Conservation (phyloP, 78 protist species). For the Dictyostelium intermedium region DNA sequence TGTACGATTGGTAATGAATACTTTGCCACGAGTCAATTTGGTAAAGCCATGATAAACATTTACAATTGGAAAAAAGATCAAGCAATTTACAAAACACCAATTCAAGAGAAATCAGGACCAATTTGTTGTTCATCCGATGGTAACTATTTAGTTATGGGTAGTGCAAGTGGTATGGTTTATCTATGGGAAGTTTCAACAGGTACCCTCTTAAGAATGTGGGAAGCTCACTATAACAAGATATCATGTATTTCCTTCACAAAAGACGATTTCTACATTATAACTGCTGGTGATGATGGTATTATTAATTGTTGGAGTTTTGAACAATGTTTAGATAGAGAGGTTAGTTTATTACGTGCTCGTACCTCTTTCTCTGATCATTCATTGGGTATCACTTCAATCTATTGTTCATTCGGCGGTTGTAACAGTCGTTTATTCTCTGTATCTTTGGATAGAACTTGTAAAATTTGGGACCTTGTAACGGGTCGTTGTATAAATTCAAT, state of each 20-base stretch:
- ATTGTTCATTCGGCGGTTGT: conserved; percentile 63
- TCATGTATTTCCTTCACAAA: conserved; percentile 50
- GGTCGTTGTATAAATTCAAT: conserved; percentile 43
- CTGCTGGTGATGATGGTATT: conserved; percentile 82
- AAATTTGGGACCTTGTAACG: conserved; percentile 68
- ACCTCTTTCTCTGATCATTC: conserved; percentile 75
- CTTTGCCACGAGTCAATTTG: conserved; percentile 43
- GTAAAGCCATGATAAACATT: conserved; percentile 49
- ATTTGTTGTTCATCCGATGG: conserved; percentile 49
- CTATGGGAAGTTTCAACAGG: conserved; percentile 73
- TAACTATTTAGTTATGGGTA: conserved; percentile 44
- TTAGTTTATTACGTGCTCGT: background rate
- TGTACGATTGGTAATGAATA: conserved; percentile 59
- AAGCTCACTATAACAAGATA: conserved; percentile 75
- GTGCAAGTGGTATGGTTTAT: conserved; percentile 49
- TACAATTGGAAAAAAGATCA: conserved; percentile 76
- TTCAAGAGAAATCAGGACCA: conserved; percentile 68
- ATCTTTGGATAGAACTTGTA: conserved; percentile 64
- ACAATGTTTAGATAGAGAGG: conserved; percentile 34
- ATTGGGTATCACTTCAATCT: conserved; percentile 47
- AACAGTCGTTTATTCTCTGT: conserved; percentile 28
- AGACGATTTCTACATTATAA: conserved; percentile 53
- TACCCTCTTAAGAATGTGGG: conserved; percentile 46
- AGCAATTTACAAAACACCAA: conserved; percentile 58
- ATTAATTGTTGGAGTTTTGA: conserved; percentile 61